These are phyloP conservation scores for Usnea hakonensis DNA, from an alignment of 495 filamentous ascomycete species.

Conservation along the genomic window DNA sequence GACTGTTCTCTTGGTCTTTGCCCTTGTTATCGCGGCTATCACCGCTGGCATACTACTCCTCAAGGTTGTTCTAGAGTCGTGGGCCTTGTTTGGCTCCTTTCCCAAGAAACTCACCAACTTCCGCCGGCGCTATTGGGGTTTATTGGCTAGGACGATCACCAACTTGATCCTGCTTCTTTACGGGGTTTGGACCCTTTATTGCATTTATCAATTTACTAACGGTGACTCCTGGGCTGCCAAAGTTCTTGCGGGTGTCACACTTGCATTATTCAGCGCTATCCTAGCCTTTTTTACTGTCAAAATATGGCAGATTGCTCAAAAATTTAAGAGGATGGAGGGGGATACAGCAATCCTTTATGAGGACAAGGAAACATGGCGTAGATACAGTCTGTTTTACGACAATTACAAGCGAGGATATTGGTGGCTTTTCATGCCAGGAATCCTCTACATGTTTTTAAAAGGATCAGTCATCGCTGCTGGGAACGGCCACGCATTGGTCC, in stretches of 20 bases:
- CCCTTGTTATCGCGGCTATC: slow-evolving; percentile 77
- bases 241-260: slow-evolving; percentile 70
- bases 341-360: slow-evolving; percentile 70
- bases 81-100: slow-evolving; percentile 84
- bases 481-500: slow-evolving; percentile 77
- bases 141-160: slow-evolving; percentile 80
- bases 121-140: slow-evolving; percentile 92
- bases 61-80: slow-evolving; percentile 86
- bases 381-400: slow-evolving; percentile 97
- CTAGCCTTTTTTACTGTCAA: slow-evolving; percentile 72
- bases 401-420: slow-evolving; percentile 87
- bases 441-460: slow-evolving; percentile 89
- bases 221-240: slow-evolving; percentile 97
- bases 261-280: slow-evolving; percentile 69
- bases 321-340: slow-evolving; percentile 66
- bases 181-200: slow-evolving; percentile 92
- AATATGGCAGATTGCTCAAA: slow-evolving; percentile 70
- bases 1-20: slow-evolving; percentile 84
- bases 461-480: slow-evolving; percentile 80
- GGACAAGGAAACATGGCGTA: slow-evolving; percentile 83
- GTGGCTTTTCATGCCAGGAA: slow-evolving; percentile 91
- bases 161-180: slow-evolving; percentile 89
- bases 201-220: slow-evolving; percentile 86
- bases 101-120: slow-evolving; percentile 74
- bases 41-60: slow-evolving; percentile 80